Evolutionary conservation across 2,329 filamentous ascomycete species (phyloP).

Genomic region (Colletotrichum phormii): DNA sequence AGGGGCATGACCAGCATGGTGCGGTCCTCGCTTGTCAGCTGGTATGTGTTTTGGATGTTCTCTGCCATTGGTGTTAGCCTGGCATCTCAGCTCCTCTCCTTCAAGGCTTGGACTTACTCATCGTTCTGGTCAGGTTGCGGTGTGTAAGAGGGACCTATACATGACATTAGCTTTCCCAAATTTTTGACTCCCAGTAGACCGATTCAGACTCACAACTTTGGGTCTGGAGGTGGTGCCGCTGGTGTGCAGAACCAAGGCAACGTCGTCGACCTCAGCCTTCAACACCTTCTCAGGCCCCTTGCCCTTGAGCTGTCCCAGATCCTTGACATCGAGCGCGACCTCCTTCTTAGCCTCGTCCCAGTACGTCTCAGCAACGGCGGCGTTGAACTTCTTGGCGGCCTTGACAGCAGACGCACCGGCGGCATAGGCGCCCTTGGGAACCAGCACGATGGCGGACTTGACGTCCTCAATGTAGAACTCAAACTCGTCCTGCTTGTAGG

Average conservation of each 20-base stretch:
- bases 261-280: conserved; percentile 76
- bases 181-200: neutral
- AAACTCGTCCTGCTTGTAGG: conserved; percentile 90
- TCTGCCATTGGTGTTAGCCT: conserved; percentile 50
- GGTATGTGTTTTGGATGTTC: conserved; percentile 84
- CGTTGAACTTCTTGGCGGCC: conserved; percentile 82
- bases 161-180: conserved; percentile 28
- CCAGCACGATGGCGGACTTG: conserved; percentile 81
- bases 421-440: conserved; percentile 77
- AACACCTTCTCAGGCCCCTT: conserved; percentile 53
- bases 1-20: conserved; percentile 92
- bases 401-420: conserved; percentile 77
- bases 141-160: conserved; percentile 80
- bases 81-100: conserved; percentile 3
- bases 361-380: conserved; percentile 89
- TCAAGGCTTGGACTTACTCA: conserved; percentile 63
- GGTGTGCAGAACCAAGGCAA: conserved; percentile 85
- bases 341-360: conserved; percentile 74
- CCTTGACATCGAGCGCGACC: conserved; percentile 83
- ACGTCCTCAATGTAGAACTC: conserved; percentile 94
- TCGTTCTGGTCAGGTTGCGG: conserved; percentile 82
- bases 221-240: conserved; percentile 85
- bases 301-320: conserved; percentile 72
- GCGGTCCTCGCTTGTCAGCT: conserved; percentile 76
- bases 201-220: conserved; percentile 73